Percentiles rank a stretch among this genome's conserved stretches.
These are phyloP conservation scores for Bipolaris gigantea DNA, from an alignment of 2,329 filamentous ascomycete species.

Conservation along the genomic window DNA sequence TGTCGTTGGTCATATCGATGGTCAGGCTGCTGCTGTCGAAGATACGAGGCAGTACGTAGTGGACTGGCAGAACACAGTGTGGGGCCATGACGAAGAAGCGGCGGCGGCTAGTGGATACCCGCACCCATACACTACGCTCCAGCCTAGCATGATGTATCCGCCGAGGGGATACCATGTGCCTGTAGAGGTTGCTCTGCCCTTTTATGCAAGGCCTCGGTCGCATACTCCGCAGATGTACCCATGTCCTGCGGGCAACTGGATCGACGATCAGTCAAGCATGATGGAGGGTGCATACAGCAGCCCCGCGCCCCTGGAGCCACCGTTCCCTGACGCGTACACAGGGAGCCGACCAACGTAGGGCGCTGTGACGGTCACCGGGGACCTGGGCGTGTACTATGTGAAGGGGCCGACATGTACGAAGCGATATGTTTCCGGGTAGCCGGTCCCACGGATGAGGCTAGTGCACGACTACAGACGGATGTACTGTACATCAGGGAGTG, in stretches of 20 bases:
- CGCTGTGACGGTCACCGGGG: background rate
- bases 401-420: background rate
- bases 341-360: background rate
- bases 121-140: background rate
- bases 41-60: slow-evolving; percentile 6
- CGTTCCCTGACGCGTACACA: background rate
- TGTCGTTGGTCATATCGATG: slow-evolving; percentile 25
- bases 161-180: background rate
- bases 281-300: background rate
- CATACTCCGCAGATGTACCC: background rate
- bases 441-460: background rate
- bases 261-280: background rate
- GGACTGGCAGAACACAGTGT: slow-evolving; percentile 2
- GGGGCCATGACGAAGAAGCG: background rate
- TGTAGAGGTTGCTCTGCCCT: background rate
- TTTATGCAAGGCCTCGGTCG: background rate
- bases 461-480: background rate
- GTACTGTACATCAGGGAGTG: background rate
- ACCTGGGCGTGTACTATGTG: background rate
- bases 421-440: background rate
- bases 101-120: background rate
- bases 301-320: background rate
- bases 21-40: slow-evolving; percentile 23
- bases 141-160: background rate
- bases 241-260: background rate